Evolutionary conservation across 371 early-diverging fungal species (phyloP), one percentile per base, ranked within the genome.

Genomic region (Mucor plumbeus): DNA sequence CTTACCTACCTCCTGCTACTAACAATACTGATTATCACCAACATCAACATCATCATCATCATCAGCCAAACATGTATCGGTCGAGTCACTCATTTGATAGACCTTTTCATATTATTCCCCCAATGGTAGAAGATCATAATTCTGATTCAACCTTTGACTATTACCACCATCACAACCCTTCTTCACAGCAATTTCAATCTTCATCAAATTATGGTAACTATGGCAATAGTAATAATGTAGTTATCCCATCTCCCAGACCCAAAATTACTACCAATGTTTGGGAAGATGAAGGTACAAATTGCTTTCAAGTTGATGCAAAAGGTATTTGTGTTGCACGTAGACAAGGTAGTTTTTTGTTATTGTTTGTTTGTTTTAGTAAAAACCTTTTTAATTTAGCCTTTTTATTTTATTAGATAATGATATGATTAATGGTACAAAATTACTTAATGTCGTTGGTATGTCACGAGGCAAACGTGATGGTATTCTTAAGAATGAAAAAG

Each of bases 401-500:
- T 53, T 63, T 50, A 21, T 5, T 50, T 43, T 15, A 58, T 50
- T 57, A 80, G 93, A 94, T 69, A 91, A 92, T 68, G 86, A 92
- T 68, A 91, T 91, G 91, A 86, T 93, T 47, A 93, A 94, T 71
- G 93, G 94, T n/a, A 94, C 94, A 33, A 94, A 94, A 69, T 80
- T 94, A 21, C 78, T 93, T 9, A 94, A 94, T 65, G 92, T 94
- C 11, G 91, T 88, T 34, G 91, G 91, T 59, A 93, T 94, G 94
- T 90, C 94, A 59, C 88, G 94, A 19, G 94, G 94, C 61, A 92
- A 91, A 74, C 85, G 94, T n/a, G 94, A 94, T 68, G 91, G 92
- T 17, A 93, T 94, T 57, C 82, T 94, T 36, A 94, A 94, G 77
- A 91, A 91, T 64, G 94, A 94, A 71, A 90, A 89, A 69, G 93